Evolutionary conservation across 495 filamentous ascomycete species (phyloP).

Genomic region (Penicillium cosmopolitanum): DNA sequence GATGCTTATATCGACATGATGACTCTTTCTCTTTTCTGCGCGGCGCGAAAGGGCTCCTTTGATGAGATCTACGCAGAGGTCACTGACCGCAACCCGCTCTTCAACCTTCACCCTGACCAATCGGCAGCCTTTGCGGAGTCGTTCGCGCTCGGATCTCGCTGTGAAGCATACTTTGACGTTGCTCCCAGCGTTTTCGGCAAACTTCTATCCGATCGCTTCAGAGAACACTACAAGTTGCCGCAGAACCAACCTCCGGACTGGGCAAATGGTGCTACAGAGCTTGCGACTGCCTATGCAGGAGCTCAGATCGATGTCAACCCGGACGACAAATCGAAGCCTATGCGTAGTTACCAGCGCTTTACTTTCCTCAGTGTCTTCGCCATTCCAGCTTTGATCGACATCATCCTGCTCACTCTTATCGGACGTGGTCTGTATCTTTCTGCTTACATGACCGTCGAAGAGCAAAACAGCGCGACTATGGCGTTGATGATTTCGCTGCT

Average conservation of each 20-base stretch:
- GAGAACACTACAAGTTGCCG: constrained; percentile 48
- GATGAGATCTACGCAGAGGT: constrained; percentile 65
- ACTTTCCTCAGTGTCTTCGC: constrained; percentile 65
- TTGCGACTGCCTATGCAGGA: constrained; percentile 57
- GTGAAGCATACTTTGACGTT: constrained; percentile 63
- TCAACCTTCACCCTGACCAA: constrained; percentile 60
- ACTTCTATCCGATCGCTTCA: constrained; percentile 56
- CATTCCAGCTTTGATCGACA: constrained; percentile 63
- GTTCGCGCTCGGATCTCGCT: constrained; percentile 63
- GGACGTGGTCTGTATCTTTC: constrained; percentile 63
- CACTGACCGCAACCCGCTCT: constrained; percentile 61
- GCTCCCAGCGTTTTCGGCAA: constrained; percentile 57
- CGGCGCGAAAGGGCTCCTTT: constrained; percentile 56
- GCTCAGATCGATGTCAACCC: constrained; percentile 61
- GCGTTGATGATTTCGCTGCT: constrained; percentile 62
- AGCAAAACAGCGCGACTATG: constrained; percentile 56
- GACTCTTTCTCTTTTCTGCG: constrained; percentile 58
- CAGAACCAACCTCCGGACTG: constrained; percentile 52
- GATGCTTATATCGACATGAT: constrained; percentile 56
- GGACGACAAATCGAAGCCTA: constrained; percentile 43
- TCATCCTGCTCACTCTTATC: constrained; percentile 57
- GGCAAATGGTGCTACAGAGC: constrained; percentile 51
- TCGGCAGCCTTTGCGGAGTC: constrained; percentile 64
- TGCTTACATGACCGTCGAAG: constrained; percentile 52
- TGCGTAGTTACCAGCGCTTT: constrained; percentile 55